Conservation (phyloP, 495 filamentous ascomycete species). For the Tuber borchii region DNA sequence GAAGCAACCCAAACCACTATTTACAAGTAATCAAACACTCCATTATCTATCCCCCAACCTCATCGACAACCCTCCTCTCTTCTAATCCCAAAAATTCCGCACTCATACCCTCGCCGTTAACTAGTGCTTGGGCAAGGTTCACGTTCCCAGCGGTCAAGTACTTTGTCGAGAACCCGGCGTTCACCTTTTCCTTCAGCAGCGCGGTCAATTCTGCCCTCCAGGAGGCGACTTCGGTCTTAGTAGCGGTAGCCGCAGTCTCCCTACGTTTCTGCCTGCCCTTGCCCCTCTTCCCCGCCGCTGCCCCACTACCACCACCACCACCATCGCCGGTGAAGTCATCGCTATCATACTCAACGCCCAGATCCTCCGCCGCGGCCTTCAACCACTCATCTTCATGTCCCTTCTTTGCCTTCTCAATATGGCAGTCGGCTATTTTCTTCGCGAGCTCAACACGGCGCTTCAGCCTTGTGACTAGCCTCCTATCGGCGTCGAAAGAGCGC, state of each 20-base stretch:
- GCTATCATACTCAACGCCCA: constrained; percentile 88
- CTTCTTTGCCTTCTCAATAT: constrained; percentile 77
- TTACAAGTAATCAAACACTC: background rate
- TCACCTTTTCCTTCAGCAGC: constrained; percentile 67
- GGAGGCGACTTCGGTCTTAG: constrained; percentile 59
- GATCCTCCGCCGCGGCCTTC: constrained; percentile 75
- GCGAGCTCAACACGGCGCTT: constrained; percentile 67
- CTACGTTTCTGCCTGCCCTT: constrained; percentile 61
- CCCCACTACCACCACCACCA: background rate
- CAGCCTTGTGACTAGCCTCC: constrained; percentile 65
- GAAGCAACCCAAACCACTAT: background rate
- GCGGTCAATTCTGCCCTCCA: constrained; percentile 58
- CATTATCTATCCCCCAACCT: constrained; percentile 26
- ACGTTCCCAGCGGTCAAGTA: constrained; percentile 76
- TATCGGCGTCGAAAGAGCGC: constrained; percentile 70
- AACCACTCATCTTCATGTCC: constrained; percentile 79
- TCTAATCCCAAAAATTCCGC: constrained; percentile 59
- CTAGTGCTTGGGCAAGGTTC: constrained; percentile 71
- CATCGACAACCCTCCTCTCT: constrained; percentile 45
- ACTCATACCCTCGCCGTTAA: constrained; percentile 52
- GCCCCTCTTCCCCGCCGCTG: constrained; percentile 55
- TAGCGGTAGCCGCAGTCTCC: constrained; percentile 60
- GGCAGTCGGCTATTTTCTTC: constrained; percentile 75
- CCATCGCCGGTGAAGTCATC: constrained; percentile 49
- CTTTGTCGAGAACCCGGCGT: constrained; percentile 82